phyloP scores from a whole-genome alignment of 305 asterid species.

The Stenogyne calaminthoides region DNA sequence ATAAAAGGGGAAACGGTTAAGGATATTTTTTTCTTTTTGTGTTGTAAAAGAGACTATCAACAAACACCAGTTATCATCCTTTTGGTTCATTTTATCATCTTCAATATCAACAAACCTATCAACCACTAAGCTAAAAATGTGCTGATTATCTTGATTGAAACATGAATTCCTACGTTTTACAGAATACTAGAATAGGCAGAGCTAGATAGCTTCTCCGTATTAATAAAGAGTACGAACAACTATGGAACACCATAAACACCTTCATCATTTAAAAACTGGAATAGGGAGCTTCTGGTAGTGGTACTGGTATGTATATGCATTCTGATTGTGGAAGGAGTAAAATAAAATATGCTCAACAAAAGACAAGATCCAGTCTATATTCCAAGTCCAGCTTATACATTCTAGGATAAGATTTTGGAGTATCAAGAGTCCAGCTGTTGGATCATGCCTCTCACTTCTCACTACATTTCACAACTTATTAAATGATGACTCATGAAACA shows the following conservation, averaged over 20 bases:
- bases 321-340: slow-evolving; percentile 1
- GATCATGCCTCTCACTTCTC: slow-evolving; percentile 9
- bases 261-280: background rate
- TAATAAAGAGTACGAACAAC: background rate
- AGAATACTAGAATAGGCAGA: background rate
- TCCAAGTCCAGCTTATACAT: background rate
- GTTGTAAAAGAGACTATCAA: background rate
- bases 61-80: background rate
- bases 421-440: slow-evolving; percentile 17
- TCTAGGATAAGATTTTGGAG: background rate
- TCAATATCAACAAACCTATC: background rate
- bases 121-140: background rate
- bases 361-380: background rate
- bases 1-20: background rate
- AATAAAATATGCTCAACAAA: background rate
- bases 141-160: background rate
- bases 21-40: background rate
- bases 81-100: background rate
- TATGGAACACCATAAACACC: background rate
- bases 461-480: slow-evolving; percentile 4
- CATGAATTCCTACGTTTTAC: background rate
- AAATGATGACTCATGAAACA: slow-evolving; percentile 19
- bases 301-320: background rate
- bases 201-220: background rate
- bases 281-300: background rate